A percentile compares a stretch with the other conserved stretches of the same genome.
Evolutionary conservation across 2,329 filamentous ascomycete species (phyloP).

Genomic region (Aspergillus sp.): DNA sequence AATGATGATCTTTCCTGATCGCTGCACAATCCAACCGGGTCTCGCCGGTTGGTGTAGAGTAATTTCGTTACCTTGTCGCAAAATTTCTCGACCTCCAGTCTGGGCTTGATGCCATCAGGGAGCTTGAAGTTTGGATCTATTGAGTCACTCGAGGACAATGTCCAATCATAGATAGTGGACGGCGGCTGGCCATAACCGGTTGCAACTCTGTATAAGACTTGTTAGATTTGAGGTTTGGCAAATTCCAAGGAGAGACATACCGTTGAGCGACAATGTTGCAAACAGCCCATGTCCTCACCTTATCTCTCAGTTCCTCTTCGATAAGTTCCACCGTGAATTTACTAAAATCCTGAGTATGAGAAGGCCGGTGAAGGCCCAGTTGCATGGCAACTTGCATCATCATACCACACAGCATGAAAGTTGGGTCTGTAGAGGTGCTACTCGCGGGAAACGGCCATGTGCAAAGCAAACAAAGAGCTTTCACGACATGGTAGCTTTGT

Average conservation of each 20-base stretch:
- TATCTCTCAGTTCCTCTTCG: conserved; percentile 60
- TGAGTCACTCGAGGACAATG: conserved; percentile 42
- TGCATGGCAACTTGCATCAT: conserved; percentile 68
- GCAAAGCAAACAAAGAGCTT: conserved; percentile 59
- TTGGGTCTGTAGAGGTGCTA: conserved; percentile 60
- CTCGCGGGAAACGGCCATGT: conserved; percentile 62
- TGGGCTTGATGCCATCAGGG: conserved; percentile 47
- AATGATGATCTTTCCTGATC: conserved; percentile 41
- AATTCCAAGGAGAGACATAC: conserved; percentile 30
- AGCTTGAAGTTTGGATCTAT: conserved; percentile 44
- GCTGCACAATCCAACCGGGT: conserved; percentile 48
- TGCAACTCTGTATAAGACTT: conserved; percentile 45
- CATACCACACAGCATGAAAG: conserved; percentile 61
- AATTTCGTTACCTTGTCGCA: conserved; percentile 53
- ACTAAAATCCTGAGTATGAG: conserved; percentile 55
- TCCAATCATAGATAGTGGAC: conserved; percentile 58
- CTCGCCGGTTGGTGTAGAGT: conserved; percentile 53
- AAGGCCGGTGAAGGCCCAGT: conserved; percentile 60
- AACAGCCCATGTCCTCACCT: conserved; percentile 62
- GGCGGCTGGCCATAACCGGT: conserved; percentile 67
- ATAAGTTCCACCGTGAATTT: conserved; percentile 50
- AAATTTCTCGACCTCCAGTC: conserved; percentile 55
- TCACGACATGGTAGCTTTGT: conserved; percentile 61
- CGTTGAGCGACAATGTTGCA: conserved; percentile 65
- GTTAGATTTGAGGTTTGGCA: neutral